These are phyloP conservation scores for Eremochloa ophiuroides DNA, from an alignment of 176 grass and related monocot genomes.

Conservation along the genomic window DNA sequence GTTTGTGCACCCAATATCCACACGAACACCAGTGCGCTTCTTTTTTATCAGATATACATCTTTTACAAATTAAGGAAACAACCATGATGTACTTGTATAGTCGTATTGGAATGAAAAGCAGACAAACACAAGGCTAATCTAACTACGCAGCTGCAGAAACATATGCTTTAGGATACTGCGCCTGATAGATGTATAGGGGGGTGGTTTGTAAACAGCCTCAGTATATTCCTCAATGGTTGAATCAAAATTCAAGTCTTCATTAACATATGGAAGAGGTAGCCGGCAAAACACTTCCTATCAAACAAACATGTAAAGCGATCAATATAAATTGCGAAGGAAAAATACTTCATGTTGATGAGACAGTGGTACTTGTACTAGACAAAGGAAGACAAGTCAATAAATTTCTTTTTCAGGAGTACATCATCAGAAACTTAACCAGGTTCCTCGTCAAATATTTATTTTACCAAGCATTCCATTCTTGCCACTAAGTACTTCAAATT, in stretches of 20 bases:
- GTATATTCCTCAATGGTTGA: slow-evolving; percentile 51
- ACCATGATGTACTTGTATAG: not conserved
- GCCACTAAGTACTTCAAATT: not conserved
- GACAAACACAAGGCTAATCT: not conserved
- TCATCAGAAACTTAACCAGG: slow-evolving; percentile 8
- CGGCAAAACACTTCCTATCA: slow-evolving; percentile 76
- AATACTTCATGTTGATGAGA: not conserved
- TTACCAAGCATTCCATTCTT: not conserved
- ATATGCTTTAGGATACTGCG: slow-evolving; percentile 83
- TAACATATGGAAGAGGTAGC: slow-evolving; percentile 88
- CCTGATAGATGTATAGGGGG: slow-evolving; percentile 65
- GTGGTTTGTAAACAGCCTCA: slow-evolving; percentile 52
- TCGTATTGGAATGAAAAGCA: slow-evolving; percentile 9
- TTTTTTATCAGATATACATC: slow-evolving; percentile 98
- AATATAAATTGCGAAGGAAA: slow-evolving; percentile 17
- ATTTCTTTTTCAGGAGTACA: slow-evolving; percentile 3
- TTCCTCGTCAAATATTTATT: slow-evolving; percentile 5
- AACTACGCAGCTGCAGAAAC: slow-evolving; percentile 14
- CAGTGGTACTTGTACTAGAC: not conserved
- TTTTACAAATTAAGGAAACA: slow-evolving; percentile 54
- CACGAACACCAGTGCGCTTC: slow-evolving; percentile 57
- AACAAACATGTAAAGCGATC: slow-evolving; percentile 38
- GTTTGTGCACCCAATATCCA: slow-evolving; percentile 72
- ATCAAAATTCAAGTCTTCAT: slow-evolving; percentile 82
- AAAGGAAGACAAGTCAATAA: not conserved